Evolutionary conservation across 768 basidiomycete genomes (phyloP), one percentile per base, ranked within the genome.

Genomic region (Kwoniella sp.): DNA sequence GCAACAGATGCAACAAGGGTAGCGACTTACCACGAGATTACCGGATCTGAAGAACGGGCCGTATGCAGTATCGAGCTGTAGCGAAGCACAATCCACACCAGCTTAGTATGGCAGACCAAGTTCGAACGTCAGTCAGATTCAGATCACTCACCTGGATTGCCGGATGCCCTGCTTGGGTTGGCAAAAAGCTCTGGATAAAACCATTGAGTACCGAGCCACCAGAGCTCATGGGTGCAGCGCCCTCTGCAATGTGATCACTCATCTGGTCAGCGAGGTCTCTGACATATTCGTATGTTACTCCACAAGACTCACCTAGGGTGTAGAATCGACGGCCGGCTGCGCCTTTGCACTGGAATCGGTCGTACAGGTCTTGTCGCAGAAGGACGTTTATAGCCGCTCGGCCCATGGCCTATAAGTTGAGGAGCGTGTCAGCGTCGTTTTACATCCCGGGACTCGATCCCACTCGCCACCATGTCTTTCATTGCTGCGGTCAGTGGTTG

Each of bases 11-110:
- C n/a, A n/a, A n/a, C 34, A 34, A 5, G 11, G 22, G 2, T 37
- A 2, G 2, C 37, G 0, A 66, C 70, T 61, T 38, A 74, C 73
- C 60, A 70, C 55, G 11, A 79, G 61, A 22, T 65, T 69, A 13
- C 78, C 79, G 12, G 73, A 55, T n/a, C 65, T 57, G 38, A 78
- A 63, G 66, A 81, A 81, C 2, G 79, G 76, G 15, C 75, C 75
- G 58, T 81, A 80, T 1, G 80, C 80, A 17, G 79, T 79, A 61
- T 81, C 77, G 66, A 81, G 70, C 69, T 81, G 70, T 2, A 22
- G n/a, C 9, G 34, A 34, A 5, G 13, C 13, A 5, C 13, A 13
- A 13, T 34, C 34, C 5, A 13, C 34, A 34, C 34, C 34, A 5
- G 34, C n/a, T n/a, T n/a, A n/a, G n/a, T 5, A 34, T 13, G 7